A percentile compares a stretch with the other conserved stretches of the same genome.
Evolutionary conservation across 2,329 filamentous ascomycete genomes (phyloP).

Genomic region (Pseudogymnoascus sp.): DNA sequence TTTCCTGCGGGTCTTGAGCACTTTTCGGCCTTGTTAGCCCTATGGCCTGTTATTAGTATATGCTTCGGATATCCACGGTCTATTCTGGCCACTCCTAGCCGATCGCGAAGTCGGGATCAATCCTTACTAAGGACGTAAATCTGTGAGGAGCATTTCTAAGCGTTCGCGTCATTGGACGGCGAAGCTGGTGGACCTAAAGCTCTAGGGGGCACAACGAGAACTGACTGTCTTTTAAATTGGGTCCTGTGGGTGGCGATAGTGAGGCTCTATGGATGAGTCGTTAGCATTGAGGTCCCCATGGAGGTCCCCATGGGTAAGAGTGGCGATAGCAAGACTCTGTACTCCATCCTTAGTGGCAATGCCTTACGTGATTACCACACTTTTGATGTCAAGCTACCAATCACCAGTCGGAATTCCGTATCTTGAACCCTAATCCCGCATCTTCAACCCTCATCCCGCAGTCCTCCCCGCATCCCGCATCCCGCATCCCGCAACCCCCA

Average conservation of each 20-base stretch:
- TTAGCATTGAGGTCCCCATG: not conserved
- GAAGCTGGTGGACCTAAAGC: too few species aligned
- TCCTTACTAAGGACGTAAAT: not conserved
- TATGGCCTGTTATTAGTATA: not conserved
- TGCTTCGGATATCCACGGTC: not conserved
- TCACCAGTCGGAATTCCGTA: not conserved
- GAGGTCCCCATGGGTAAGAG: not conserved
- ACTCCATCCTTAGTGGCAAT: not conserved
- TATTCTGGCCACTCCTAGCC: not conserved
- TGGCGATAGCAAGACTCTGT: not conserved
- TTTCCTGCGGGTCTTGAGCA: not conserved
- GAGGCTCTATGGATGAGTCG: not conserved
- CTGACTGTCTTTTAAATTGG: not conserved
- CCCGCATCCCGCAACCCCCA: not conserved
- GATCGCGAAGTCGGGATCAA: not conserved
- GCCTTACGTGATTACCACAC: not conserved
- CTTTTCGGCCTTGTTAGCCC: not conserved
- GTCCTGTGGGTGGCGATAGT: not conserved
- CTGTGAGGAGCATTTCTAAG: not conserved
- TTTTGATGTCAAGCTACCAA: not conserved
- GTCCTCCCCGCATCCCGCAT: not conserved
- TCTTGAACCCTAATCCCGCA: not conserved
- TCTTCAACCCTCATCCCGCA: not conserved
- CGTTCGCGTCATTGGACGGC: not conserved
- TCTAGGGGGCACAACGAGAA: not conserved